These are phyloP conservation scores for Ochromonas danica DNA, from an alignment of 108 stramenopile species.

Conservation along the genomic window DNA sequence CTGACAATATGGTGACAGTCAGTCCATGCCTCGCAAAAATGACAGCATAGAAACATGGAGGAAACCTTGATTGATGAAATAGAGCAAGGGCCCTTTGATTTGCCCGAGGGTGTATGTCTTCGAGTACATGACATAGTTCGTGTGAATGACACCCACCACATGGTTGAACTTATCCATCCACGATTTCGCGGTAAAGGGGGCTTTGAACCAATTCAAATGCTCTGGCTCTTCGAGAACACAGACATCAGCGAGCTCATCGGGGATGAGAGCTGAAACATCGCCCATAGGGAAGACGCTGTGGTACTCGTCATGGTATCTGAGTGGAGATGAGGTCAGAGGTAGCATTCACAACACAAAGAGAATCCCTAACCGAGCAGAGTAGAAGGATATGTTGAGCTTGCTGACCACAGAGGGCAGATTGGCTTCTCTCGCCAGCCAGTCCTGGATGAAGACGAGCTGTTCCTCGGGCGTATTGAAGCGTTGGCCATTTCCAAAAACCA, in stretches of 20 bases:
- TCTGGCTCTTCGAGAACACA: conserved; percentile 91
- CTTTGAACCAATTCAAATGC: conserved; percentile 78
- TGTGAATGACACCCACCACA: conserved; percentile 90
- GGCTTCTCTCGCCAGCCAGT: conserved; percentile 64
- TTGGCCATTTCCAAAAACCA: conserved; percentile 48
- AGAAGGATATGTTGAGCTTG: background rate
- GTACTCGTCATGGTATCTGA: conserved; percentile 72
- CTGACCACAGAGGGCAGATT: conserved; percentile 66
- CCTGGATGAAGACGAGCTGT: conserved; percentile 70
- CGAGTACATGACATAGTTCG: conserved; percentile 85
- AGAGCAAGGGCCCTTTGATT: conserved; percentile 74
- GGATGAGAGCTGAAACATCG: conserved; percentile 69
- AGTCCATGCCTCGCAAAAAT: too few species aligned
- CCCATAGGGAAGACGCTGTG: conserved; percentile 80
- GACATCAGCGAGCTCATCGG: conserved; percentile 74
- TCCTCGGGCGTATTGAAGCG: conserved; percentile 62
- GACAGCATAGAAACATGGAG: too few species aligned
- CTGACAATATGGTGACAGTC: too few species aligned
- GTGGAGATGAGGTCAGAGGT: conserved; percentile 65
- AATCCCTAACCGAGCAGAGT: conserved; percentile 30
- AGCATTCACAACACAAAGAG: conserved; percentile 54
- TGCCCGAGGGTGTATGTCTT: conserved; percentile 47
- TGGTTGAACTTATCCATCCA: conserved; percentile 80
- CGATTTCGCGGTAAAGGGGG: conserved; percentile 36
- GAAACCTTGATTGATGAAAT: conserved; percentile 61